Evolutionary conservation across 345 rosid genomes (phyloP), one percentile per base, ranked within the genome.

Genomic region (Zanthoxylum bungeanum): DNA sequence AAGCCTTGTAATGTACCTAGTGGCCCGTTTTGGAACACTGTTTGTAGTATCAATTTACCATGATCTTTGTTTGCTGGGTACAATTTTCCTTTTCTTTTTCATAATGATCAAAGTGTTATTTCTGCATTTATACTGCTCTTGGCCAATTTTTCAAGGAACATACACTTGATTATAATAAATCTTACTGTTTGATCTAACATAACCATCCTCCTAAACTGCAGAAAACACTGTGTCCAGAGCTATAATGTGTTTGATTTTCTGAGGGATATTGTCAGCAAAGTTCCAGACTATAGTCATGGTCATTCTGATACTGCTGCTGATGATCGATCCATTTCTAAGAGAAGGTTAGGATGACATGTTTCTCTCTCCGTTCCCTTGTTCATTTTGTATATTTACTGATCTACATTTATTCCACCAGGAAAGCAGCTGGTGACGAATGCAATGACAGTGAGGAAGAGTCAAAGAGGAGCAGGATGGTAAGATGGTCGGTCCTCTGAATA

Each of bases 231-330:
- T 70, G 98, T 95, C 60, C 96, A 92, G 70, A 89, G 86, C 85
- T 92, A 91, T 76, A 92, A 91, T 64, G 99, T 92, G 73, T 95
- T 95, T 83, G 99, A 95, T 81, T 95, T 95, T 77, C 89, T 95
- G 85, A 85, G 91, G 82, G 98, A 91, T 68, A 88, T 92, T 59
- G 99, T 95, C 71, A 82, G 91, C 85, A 89, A 79, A 85, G 99
- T 95, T 77, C 98, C 99, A 75, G 99, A 95, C 83, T 95, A 92
- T 78, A 80, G 98, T 67, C 93, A 86, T 58, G 84, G 89, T 33
- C 87, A 85, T 73, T 78, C 93, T 62, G 99, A 95, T 74, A 80
- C 83, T 70, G 75, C 80, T 73, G 81, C 84, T 69, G 99, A 91
- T 25, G 97, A 95, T 71, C 89, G 91, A 73, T 72, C 64, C 68